These are phyloP conservation scores for Phialophora expanda DNA, from an alignment of 2,329 filamentous ascomycete genomes.

Conservation along the genomic window DNA sequence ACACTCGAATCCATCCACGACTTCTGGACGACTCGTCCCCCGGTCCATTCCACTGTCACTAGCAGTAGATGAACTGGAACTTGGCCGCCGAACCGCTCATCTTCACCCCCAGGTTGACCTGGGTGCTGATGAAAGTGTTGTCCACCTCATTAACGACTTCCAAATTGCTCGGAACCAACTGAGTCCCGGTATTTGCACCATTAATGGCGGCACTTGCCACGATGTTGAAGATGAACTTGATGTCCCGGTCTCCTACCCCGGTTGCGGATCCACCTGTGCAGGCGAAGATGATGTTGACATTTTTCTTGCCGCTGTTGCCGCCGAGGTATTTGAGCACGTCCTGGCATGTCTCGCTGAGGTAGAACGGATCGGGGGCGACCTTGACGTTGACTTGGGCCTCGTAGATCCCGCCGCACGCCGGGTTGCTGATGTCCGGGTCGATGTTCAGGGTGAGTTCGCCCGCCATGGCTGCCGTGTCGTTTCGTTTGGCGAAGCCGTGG, in stretches of 20 bases:
- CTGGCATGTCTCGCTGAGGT: constrained; percentile 24
- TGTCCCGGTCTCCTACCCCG: constrained; percentile 24
- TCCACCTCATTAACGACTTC: constrained; percentile 19
- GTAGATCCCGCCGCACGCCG: constrained; percentile 26
- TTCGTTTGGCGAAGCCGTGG: not conserved
- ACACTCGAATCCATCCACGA: not conserved
- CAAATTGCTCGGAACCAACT: constrained; percentile 24
- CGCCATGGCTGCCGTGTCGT: not conserved
- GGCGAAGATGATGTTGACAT: constrained; percentile 28
- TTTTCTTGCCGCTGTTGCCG: constrained; percentile 22
- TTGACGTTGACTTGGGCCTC: constrained; percentile 30
- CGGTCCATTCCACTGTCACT: constrained; percentile 1
- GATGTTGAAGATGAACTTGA: constrained; percentile 24
- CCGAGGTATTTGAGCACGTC: constrained; percentile 28
- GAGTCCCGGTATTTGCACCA: constrained; percentile 15
- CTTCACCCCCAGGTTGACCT: constrained; percentile 23
- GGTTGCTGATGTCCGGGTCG: constrained; percentile 43
- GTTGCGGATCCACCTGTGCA: constrained; percentile 18
- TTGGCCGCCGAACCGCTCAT: constrained; percentile 15
- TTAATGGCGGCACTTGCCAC: constrained; percentile 9
- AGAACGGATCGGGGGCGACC: constrained; percentile 25
- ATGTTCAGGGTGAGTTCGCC: constrained; percentile 26
- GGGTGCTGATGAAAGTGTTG: constrained; percentile 19
- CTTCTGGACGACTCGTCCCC: not conserved
- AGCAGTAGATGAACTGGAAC: constrained; percentile 31